A percentile compares a stretch with the other conserved stretches of the same genome.
phyloP scores from a whole-genome alignment of 345 rosid genomes.

The Eucalyptus sp. region DNA sequence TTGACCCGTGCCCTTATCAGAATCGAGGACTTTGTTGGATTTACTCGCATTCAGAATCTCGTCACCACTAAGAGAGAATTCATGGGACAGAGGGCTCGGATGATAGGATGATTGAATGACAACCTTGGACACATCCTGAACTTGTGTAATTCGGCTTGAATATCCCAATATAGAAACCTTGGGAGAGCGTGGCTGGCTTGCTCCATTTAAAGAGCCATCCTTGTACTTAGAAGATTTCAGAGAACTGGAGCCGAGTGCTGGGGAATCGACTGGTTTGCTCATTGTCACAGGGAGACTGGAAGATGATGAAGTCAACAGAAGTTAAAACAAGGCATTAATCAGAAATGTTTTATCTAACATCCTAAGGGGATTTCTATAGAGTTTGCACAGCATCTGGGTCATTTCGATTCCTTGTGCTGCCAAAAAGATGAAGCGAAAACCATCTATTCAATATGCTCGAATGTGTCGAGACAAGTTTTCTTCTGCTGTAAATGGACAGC shows the following conservation, averaged over 20 bases:
- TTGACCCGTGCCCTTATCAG: conserved; percentile 12
- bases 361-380: not conserved
- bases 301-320: not conserved
- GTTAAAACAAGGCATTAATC: not conserved
- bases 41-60: conserved; percentile 3
- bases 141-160: conserved; percentile 19
- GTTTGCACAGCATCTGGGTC: not conserved
- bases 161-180: conserved; percentile 34
- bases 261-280: conserved; percentile 35
- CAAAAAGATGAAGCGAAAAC: not conserved
- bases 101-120: not conserved
- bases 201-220: conserved; percentile 17
- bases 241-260: conserved; percentile 38
- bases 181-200: conserved; percentile 2
- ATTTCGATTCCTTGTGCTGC: not conserved
- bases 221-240: conserved; percentile 8
- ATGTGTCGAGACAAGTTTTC: not conserved
- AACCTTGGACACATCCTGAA: conserved; percentile 10
- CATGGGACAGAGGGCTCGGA: conserved; percentile 18
- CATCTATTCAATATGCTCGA: not conserved
- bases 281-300: conserved; percentile 56
- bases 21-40: conserved; percentile 10
- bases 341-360: not conserved
- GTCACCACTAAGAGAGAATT: conserved; percentile 5
- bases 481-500: not conserved